A percentile compares a stretch with the other conserved stretches of the same genome.
These are phyloP conservation scores for Leishmania amazonensis DNA, from an alignment of 208 protist species.

Conservation along the genomic window DNA sequence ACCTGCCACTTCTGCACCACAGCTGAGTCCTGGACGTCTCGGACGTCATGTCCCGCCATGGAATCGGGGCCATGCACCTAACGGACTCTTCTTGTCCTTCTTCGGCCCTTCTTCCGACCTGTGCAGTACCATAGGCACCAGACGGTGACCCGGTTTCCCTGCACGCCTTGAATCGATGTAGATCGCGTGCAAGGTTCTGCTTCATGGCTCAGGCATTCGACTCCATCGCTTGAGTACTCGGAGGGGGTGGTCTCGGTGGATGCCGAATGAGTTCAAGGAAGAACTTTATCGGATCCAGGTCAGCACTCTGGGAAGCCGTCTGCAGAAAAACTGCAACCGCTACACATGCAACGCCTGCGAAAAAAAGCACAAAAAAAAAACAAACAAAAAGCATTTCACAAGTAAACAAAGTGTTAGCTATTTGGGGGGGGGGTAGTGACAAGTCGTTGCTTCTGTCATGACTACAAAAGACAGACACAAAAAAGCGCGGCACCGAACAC, in stretches of 20 bases:
- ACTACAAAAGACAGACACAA: neutral
- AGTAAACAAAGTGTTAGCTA: too few relatives aligned
- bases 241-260: neutral
- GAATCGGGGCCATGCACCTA: neutral
- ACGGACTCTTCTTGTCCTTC: neutral
- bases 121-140: neutral
- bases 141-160: neutral
- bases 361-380: too few relatives aligned
- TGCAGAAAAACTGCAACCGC: too few relatives aligned
- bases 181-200: neutral
- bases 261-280: neutral
- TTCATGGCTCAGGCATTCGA: neutral
- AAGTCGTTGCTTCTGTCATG: too few relatives aligned
- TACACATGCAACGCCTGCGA: too few relatives aligned
- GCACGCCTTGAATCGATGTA: neutral
- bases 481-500: neutral
- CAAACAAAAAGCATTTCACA: too few relatives aligned
- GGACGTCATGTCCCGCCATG: neutral
- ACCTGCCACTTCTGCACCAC: neutral
- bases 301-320: neutral
- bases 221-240: neutral
- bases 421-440: too few relatives aligned
- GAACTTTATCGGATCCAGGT: neutral
- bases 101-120: neutral
- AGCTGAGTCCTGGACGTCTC: neutral